Evolutionary conservation across 148 eudicot genomes (phyloP), one percentile per base, ranked within the genome.

Genomic region (Suaeda aralocaspica): DNA sequence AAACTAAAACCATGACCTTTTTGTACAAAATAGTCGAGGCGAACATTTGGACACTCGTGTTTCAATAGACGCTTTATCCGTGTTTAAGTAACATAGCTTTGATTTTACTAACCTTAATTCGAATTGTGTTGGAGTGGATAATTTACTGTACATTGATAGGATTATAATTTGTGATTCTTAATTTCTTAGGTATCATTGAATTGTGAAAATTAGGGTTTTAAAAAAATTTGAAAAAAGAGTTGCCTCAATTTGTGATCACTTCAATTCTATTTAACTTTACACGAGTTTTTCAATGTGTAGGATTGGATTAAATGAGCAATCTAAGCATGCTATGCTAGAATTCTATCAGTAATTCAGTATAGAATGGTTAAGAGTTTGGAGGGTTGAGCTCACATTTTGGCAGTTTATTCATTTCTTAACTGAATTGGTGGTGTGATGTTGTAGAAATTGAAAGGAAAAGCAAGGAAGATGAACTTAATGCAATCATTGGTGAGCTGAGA

Each of bases 401-500:
- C 59, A 49, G 18, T 12, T 49, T n/a, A n/a, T 31, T 34, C 7
- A 22, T 21, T 0, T 28, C 25, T 28, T 39, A 68, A 29, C 41
- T 52, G 58, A 36, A 9, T 59, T 18, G 50, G 46, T 69, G 19
- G 66, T 64, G 9, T 66, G 48, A 25, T n/a, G n/a, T 66, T 64
- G 13, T 41, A 89, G 95, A 85, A 68, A 59, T 34, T 65, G 78
- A 68, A 21, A 80, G 76, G 82, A 80, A 79, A 74, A 78, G 50
- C 28, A 87, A 80, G 78, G 88, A 83, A 78, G 91, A 75, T 68
- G 91, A 89, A 46, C 75, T 82, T 18, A 82, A 69, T 59, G 72
- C 76, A 31, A 19, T 66, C 45, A 72, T 80, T 31, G 72, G 59
- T 5, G 82, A 87, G 64, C 70, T 85, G 77, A 74, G 79, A 67